Evolutionary conservation across 768 basidiomycete species (phyloP).

Genomic region (Podaxis mareebaensis): DNA sequence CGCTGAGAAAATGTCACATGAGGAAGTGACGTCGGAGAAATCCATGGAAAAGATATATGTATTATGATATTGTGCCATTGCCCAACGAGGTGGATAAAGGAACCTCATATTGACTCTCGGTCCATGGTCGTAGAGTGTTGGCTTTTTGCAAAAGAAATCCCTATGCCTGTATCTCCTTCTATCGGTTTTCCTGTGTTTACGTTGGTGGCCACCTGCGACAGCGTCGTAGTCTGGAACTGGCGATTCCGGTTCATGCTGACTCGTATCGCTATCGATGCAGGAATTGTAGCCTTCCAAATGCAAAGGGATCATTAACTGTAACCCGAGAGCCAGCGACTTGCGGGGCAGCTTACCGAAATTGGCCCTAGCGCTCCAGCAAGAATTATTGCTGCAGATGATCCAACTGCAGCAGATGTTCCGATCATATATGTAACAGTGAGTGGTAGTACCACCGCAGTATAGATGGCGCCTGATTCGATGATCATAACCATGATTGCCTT

Average conservation of each 20-base stretch:
- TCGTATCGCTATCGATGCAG: not conserved
- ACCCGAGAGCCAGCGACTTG: not conserved
- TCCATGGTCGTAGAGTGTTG: not conserved
- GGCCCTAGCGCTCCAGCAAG: not conserved
- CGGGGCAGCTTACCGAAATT: not conserved
- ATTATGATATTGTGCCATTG: too few species aligned
- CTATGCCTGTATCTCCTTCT: not conserved
- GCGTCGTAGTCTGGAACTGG: not conserved
- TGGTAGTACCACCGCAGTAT: constrained; percentile 3
- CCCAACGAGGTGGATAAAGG: too few species aligned
- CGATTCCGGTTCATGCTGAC: not conserved
- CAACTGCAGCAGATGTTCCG: not conserved
- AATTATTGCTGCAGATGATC: not conserved
- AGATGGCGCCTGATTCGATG: constrained; percentile 3
- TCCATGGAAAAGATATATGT: too few species aligned
- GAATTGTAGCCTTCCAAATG: not conserved
- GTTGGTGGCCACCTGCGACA: not conserved
- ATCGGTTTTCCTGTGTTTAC: not conserved
- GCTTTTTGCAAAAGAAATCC: not conserved
- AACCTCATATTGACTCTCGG: too few species aligned
- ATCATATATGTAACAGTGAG: not conserved
- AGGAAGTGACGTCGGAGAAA: too few species aligned
- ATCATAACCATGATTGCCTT: constrained; percentile 1
- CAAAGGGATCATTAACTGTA: too few species aligned
- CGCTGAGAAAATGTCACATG: too few species aligned